Evolutionary conservation across 345 rosid genomes (phyloP).

Genomic region (Populus nigra): DNA sequence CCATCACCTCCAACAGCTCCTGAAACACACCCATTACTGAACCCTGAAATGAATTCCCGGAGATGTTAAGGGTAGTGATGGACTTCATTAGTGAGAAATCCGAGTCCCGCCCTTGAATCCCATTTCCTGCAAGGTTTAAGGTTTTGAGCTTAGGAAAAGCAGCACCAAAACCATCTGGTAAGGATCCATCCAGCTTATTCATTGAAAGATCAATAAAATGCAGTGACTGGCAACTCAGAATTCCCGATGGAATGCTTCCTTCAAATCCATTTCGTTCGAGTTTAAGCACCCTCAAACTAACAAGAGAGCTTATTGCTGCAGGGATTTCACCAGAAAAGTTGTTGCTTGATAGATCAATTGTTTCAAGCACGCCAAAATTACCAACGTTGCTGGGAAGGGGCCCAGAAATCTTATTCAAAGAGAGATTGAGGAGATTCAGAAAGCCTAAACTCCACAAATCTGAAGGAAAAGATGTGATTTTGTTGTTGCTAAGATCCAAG

Average conservation of each 20-base stretch:
- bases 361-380: constrained; percentile 73
- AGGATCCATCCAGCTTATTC: constrained; percentile 63
- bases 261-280: constrained; percentile 58
- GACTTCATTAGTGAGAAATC: constrained; percentile 58
- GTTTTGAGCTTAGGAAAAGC: constrained; percentile 68
- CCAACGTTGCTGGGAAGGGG: constrained; percentile 67
- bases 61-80: constrained; percentile 58
- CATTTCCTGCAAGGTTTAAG: constrained; percentile 67
- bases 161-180: constrained; percentile 70
- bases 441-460: constrained; percentile 87
- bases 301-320: constrained; percentile 57
- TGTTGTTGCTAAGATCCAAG: constrained; percentile 84
- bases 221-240: constrained; percentile 54
- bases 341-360: constrained; percentile 69
- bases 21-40: constrained; percentile 49
- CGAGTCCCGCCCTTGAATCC: constrained; percentile 49
- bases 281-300: constrained; percentile 55
- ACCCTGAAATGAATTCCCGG: constrained; percentile 68
- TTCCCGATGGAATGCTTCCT: constrained; percentile 54
- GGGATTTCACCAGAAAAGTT: constrained; percentile 75
- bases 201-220: constrained; percentile 62
- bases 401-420: constrained; percentile 70
- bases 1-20: constrained; percentile 51
- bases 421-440: constrained; percentile 65
- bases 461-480: constrained; percentile 70